Percentiles rank a stretch among this genome's conserved stretches.
phyloP scores from a whole-genome alignment of 2,329 filamentous ascomycete genomes.

The Ophiostoma fasciatum region DNA sequence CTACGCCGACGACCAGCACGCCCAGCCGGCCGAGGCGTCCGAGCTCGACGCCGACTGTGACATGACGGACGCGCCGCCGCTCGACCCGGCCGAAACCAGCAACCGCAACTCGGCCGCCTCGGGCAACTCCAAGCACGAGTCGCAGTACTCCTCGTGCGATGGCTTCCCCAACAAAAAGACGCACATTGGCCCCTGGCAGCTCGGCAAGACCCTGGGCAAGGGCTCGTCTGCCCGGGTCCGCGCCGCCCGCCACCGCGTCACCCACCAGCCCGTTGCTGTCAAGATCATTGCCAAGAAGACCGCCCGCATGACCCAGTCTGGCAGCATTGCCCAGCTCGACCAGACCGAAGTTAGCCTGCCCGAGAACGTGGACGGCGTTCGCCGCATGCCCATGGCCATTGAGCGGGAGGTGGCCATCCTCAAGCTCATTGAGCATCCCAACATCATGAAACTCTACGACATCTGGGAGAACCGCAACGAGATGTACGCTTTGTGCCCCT shows the following conservation, averaged over 20 bases:
- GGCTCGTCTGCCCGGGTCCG: constrained; percentile 83
- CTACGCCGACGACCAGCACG: no score
- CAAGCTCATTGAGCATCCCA: constrained; percentile 88
- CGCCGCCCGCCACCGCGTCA: constrained; percentile 64
- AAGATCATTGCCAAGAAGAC: constrained; percentile 87
- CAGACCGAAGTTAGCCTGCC: constrained; percentile 48
- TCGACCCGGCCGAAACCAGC: constrained; percentile 1
- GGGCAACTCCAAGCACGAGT: constrained; percentile 21
- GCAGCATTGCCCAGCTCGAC: constrained; percentile 73
- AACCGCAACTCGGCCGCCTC: constrained; percentile 20
- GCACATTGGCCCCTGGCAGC: constrained; percentile 83
- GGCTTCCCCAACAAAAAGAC: constrained; percentile 34
- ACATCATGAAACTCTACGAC: constrained; percentile 88
- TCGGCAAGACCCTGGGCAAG: constrained; percentile 78
- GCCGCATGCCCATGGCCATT: constrained; percentile 71
- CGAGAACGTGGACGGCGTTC: constrained; percentile 42
- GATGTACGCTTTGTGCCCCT: constrained; percentile 44
- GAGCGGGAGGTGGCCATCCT: constrained; percentile 94
- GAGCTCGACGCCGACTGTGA: background rate
- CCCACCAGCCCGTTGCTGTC: constrained; percentile 72
- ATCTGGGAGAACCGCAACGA: constrained; percentile 96
- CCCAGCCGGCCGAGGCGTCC: no score
- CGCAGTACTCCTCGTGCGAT: constrained; percentile 20
- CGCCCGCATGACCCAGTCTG: constrained; percentile 66
- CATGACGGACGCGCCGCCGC: constrained; percentile 1